Percentiles rank a stretch among this genome's conserved stretches.
Conservation (phyloP, 2,329 filamentous ascomycete genomes). For the Seiridium unicorne region DNA sequence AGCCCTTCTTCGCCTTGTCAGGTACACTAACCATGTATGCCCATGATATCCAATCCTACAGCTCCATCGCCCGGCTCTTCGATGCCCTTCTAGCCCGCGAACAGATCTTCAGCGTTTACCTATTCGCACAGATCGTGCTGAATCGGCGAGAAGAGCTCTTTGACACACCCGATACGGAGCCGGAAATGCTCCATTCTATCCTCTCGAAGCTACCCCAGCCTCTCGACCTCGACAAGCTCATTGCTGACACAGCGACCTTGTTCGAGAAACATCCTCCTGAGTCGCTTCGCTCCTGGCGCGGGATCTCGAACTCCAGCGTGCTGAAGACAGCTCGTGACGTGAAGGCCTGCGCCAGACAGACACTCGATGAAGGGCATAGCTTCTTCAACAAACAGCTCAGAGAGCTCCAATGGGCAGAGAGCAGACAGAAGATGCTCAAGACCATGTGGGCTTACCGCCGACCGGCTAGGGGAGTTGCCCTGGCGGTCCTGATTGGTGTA, state of each 20-base stretch:
- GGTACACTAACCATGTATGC: slow-evolving; percentile 94
- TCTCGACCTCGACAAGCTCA: slow-evolving; percentile 76
- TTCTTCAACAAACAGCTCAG: slow-evolving; percentile 70
- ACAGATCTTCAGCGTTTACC: slow-evolving; percentile 85
- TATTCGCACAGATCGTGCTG: slow-evolving; percentile 87
- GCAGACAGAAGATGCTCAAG: slow-evolving; percentile 45
- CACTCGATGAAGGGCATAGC: slow-evolving; percentile 61
- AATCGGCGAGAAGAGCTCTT: slow-evolving; percentile 81
- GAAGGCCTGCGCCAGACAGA: slow-evolving; percentile 49
- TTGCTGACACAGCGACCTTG: slow-evolving; percentile 63
- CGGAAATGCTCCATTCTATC: slow-evolving; percentile 87
- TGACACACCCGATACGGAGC: slow-evolving; percentile 76
- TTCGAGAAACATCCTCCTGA: slow-evolving; percentile 70
- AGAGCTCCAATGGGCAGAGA: slow-evolving; percentile 69
- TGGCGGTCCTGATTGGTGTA: slow-evolving; percentile 66
- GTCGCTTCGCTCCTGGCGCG: slow-evolving; percentile 67
- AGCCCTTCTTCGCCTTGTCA: slow-evolving; percentile 91
- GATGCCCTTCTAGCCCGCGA: slow-evolving; percentile 87
- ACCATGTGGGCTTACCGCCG: slow-evolving; percentile 64
- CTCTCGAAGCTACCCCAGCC: slow-evolving; percentile 83
- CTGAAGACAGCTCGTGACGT: slow-evolving; percentile 75
- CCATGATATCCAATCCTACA: slow-evolving; percentile 89
- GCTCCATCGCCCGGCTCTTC: slow-evolving; percentile 85
- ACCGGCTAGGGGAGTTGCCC: slow-evolving; percentile 58
- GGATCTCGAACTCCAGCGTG: slow-evolving; percentile 73